Conservation (phyloP, 2,329 filamentous ascomycete genomes). For the Epichloe scottii region DNA sequence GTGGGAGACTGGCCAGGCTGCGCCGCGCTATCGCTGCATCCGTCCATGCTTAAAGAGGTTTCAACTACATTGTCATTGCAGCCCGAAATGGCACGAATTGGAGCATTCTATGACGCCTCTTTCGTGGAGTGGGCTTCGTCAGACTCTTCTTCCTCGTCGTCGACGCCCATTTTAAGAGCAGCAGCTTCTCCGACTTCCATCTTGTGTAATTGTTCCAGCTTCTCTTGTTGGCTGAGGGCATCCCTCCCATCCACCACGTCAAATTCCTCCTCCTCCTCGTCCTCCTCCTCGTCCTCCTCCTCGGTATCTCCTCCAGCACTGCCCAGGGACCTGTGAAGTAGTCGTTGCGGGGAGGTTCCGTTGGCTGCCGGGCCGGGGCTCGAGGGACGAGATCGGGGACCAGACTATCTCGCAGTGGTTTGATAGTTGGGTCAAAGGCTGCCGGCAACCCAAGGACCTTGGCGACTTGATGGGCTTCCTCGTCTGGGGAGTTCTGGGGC, state of each 20-base stretch:
- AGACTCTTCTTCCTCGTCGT: constrained; percentile 27
- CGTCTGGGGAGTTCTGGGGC: constrained; percentile 41
- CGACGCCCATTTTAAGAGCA: constrained; percentile 30
- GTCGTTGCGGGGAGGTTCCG: constrained; percentile 11
- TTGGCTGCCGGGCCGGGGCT: constrained; percentile 7
- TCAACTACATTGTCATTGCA: not conserved
- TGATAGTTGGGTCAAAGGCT: constrained; percentile 51
- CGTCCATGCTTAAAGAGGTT: not conserved
- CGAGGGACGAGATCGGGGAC: constrained; percentile 11
- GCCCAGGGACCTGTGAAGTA: constrained; percentile 15
- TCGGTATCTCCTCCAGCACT: constrained; percentile 28
- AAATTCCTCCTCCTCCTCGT: constrained; percentile 29
- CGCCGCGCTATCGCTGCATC: not conserved
- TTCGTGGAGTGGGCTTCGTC: constrained; percentile 13
- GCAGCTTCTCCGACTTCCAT: constrained; percentile 49
- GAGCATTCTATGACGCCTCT: constrained; percentile 20
- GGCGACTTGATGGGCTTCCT: constrained; percentile 53
- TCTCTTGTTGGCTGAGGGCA: constrained; percentile 32
- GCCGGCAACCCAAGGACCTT: constrained; percentile 50
- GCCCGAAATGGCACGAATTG: constrained; percentile 3
- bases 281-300: constrained; percentile 21
- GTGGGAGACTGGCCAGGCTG: not conserved
- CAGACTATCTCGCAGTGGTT: constrained; percentile 32
- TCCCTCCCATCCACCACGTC: constrained; percentile 32
- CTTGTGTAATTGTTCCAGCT: constrained; percentile 39